Evolutionary conservation across 1,139 yeast species (phyloP).

Genomic region (Debaryomyces robertsiae): DNA sequence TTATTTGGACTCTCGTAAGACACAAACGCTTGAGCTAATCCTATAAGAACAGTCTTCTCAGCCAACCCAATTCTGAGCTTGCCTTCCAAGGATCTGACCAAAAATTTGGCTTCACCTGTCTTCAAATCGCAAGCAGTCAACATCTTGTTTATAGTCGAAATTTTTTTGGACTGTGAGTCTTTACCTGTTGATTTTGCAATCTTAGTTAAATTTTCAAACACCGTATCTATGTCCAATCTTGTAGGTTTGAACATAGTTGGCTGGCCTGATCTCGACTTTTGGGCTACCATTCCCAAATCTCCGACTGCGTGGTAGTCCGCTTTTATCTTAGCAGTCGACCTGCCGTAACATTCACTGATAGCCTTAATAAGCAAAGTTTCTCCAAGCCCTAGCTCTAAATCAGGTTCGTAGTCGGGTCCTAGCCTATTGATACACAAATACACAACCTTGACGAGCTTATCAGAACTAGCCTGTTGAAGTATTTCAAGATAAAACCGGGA

Average conservation of each 20-base stretch:
- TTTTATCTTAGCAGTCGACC: slow-evolving; percentile 69
- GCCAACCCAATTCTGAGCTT: slow-evolving; percentile 92
- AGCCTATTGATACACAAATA: slow-evolving; percentile 84
- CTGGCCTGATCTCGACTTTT: slow-evolving; percentile 78
- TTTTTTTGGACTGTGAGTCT: slow-evolving; percentile 78
- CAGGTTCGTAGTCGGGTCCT: slow-evolving; percentile 93
- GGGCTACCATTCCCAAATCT: slow-evolving; percentile 89
- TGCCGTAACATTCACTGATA: slow-evolving; percentile 86
- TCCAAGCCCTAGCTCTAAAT: slow-evolving; percentile 89
- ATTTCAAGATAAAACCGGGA: slow-evolving; percentile 71
- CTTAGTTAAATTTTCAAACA: slow-evolving; percentile 70
- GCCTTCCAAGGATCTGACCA: slow-evolving; percentile 89
- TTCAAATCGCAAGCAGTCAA: slow-evolving; percentile 83
- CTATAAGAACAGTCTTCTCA: slow-evolving; percentile 84
- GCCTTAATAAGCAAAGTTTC: slow-evolving; percentile 88
- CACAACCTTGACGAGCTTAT: slow-evolving; percentile 67
- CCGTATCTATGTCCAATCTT: slow-evolving; percentile 70
- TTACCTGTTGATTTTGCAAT: slow-evolving; percentile 85
- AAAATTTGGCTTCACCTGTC: slow-evolving; percentile 75
- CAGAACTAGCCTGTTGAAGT: slow-evolving; percentile 54
- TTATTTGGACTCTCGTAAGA: slow-evolving; percentile 49
- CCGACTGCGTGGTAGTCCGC: slow-evolving; percentile 78
- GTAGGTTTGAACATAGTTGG: slow-evolving; percentile 93
- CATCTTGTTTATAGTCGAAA: slow-evolving; percentile 76
- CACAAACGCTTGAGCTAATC: slow-evolving; percentile 81